Evolutionary conservation across 1,284 basidiomycete genomes (phyloP).

Genomic region (Rhodotorula sp.): DNA sequence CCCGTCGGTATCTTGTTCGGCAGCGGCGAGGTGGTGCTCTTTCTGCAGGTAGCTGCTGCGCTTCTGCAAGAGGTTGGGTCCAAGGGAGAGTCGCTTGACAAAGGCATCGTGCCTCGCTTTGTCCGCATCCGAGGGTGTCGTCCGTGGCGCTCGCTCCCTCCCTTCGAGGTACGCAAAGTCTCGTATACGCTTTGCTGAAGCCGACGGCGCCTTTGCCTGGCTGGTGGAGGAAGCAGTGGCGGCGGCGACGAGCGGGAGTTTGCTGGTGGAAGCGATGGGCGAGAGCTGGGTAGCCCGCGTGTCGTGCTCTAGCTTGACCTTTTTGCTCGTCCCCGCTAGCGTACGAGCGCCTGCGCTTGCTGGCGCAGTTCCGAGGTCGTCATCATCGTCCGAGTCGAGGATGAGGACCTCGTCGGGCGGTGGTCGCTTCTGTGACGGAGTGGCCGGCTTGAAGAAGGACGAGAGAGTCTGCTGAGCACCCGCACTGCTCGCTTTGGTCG

Average conservation of each 20-base stretch:
- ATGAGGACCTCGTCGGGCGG: neutral
- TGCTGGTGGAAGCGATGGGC: slow-evolving; percentile 7
- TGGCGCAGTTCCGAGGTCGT: neutral
- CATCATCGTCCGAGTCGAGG: slow-evolving; percentile 26
- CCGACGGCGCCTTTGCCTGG: neutral
- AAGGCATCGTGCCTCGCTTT: slow-evolving; percentile 16
- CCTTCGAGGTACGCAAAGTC: slow-evolving; percentile 15
- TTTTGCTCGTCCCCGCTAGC: neutral
- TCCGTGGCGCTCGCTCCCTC: neutral
- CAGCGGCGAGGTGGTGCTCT: slow-evolving; percentile 29
- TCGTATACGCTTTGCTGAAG: neutral
- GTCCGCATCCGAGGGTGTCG: neutral
- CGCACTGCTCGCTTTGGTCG: neutral
- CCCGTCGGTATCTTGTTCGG: neutral
- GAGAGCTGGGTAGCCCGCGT: neutral
- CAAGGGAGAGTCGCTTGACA: slow-evolving; percentile 20
- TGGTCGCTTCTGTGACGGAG: neutral
- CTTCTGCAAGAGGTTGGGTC: slow-evolving; percentile 10
- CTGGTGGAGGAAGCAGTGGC: neutral
- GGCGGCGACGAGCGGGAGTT: neutral
- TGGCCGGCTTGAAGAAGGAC: slow-evolving; percentile 25
- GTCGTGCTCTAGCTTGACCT: slow-evolving; percentile 10
- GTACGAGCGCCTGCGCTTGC: neutral
- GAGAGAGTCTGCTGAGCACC: slow-evolving; percentile 15
- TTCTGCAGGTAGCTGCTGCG: slow-evolving; percentile 27